These are phyloP conservation scores for Simplicillium aogashimaense DNA, from an alignment of 2,329 filamentous ascomycete genomes.

Conservation along the genomic window DNA sequence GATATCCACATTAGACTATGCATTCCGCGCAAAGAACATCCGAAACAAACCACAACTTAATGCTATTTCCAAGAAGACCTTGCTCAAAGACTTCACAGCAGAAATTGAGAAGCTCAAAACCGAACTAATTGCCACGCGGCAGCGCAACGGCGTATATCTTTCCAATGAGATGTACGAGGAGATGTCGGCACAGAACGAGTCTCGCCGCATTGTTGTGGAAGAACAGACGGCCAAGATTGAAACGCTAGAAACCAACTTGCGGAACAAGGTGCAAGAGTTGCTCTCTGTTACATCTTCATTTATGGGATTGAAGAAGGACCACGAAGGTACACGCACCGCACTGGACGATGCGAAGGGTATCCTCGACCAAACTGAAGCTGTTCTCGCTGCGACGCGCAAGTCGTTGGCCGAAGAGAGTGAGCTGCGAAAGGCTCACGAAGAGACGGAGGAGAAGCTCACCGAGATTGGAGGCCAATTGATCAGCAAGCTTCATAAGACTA, in stretches of 20 bases:
- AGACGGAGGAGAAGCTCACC: slow-evolving; percentile 70
- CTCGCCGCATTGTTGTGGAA: slow-evolving; percentile 78
- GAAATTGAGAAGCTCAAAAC: slow-evolving; percentile 94
- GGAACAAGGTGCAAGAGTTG: slow-evolving; percentile 89
- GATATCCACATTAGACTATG: slow-evolving; percentile 95
- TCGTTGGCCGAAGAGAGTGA: slow-evolving; percentile 70
- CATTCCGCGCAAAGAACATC: slow-evolving; percentile 96
- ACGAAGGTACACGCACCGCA: slow-evolving; percentile 62
- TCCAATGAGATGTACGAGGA: slow-evolving; percentile 84
- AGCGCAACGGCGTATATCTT: slow-evolving; percentile 91
- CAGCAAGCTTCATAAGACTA: slow-evolving; percentile 65
- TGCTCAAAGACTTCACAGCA: slow-evolving; percentile 78
- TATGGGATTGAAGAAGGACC: slow-evolving; percentile 79
- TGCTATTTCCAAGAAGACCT: slow-evolving; percentile 82
- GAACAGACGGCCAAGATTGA: slow-evolving; percentile 90
- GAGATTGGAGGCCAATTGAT: slow-evolving; percentile 68
- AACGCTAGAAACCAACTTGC: slow-evolving; percentile 79
- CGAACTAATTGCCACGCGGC: slow-evolving; percentile 83
- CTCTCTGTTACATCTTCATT: slow-evolving; percentile 81
- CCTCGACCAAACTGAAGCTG: slow-evolving; percentile 78
- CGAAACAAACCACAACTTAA: slow-evolving; percentile 96
- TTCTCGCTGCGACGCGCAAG: slow-evolving; percentile 67
- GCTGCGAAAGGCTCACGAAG: slow-evolving; percentile 73
- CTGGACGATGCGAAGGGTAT: slow-evolving; percentile 74
- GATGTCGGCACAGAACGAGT: slow-evolving; percentile 86